These are phyloP conservation scores for Leccinum griseonigrum DNA, from an alignment of 1,284 basidiomycete genomes.

Conservation along the genomic window DNA sequence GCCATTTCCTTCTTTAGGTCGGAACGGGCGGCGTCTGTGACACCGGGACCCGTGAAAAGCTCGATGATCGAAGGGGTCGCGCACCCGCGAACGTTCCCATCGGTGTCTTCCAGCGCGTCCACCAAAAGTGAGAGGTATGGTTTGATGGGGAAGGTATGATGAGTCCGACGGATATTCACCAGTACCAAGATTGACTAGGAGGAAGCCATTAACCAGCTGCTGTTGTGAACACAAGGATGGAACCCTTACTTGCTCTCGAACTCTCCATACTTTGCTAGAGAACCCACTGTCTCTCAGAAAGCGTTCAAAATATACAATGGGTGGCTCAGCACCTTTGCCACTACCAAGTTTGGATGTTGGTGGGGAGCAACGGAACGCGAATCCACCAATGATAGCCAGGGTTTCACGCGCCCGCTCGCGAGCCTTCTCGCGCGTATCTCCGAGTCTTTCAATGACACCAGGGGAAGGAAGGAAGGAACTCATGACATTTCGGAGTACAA, in stretches of 20 bases:
- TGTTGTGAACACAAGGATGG: neutral
- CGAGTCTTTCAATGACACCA: conserved; percentile 79
- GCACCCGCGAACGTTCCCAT: conserved; percentile 85
- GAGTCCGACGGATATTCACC: conserved; percentile 62
- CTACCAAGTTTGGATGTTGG: conserved; percentile 49
- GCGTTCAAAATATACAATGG: conserved; percentile 71
- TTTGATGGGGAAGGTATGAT: conserved; percentile 78
- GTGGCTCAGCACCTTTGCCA: conserved; percentile 74
- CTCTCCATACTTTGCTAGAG: conserved; percentile 76
- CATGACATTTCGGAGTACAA: conserved; percentile 63
- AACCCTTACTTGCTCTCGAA: conserved; percentile 73
- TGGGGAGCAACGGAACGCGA: conserved; percentile 60
- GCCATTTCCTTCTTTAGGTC: conserved; percentile 93
- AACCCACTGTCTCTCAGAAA: conserved; percentile 71
- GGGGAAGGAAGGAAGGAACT: conserved; percentile 68
- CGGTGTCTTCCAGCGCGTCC: conserved; percentile 85
- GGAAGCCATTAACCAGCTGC: conserved; percentile 1
- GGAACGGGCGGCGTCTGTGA: conserved; percentile 82
- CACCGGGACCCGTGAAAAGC: conserved; percentile 79
- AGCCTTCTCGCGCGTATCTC: conserved; percentile 71
- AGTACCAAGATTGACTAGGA: conserved; percentile 61
- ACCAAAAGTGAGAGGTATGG: conserved; percentile 82
- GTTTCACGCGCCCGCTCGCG: conserved; percentile 76
- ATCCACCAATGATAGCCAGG: conserved; percentile 63
- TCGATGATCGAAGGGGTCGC: conserved; percentile 79